Percentiles rank a stretch among this genome's conserved stretches.
Evolutionary conservation across 2,329 filamentous ascomycete genomes (phyloP).

Genomic region (Incumbomyces lentus): DNA sequence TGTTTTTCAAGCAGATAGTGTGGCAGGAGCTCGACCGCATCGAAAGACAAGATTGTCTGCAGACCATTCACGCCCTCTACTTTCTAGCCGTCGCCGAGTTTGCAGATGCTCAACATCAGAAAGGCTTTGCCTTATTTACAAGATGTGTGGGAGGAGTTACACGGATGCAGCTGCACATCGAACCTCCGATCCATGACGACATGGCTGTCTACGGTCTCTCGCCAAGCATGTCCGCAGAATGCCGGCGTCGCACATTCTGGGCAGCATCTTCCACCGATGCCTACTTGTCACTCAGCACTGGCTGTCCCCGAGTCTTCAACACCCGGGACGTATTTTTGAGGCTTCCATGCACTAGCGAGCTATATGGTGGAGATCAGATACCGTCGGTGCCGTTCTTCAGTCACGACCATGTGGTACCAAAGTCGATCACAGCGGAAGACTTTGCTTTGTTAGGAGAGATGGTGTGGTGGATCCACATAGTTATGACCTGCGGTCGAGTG

Average conservation of each 20-base stretch:
- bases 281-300: conserved; percentile 49
- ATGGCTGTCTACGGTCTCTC: conserved; percentile 48
- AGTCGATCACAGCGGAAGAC: not conserved
- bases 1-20: conserved; percentile 45
- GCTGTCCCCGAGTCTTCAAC: conserved; percentile 46
- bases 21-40: conserved; percentile 45
- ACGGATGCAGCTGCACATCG: conserved; percentile 53
- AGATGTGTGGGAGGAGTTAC: conserved; percentile 51
- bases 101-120: conserved; percentile 47
- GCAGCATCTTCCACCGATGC: conserved; percentile 60
- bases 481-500: conserved; percentile 16
- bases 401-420: conserved; percentile 3
- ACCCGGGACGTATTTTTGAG: conserved; percentile 57
- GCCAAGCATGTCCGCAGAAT: conserved; percentile 51
- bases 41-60: conserved; percentile 46
- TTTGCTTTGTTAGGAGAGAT: conserved; percentile 10
- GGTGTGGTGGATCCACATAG: conserved; percentile 16
- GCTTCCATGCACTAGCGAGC: conserved; percentile 51
- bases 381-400: conserved; percentile 51
- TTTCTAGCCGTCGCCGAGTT: conserved; percentile 58
- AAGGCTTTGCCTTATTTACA: conserved; percentile 55
- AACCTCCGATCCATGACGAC: conserved; percentile 27
- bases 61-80: conserved; percentile 58
- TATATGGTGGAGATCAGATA: conserved; percentile 52
- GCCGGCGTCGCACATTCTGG: conserved; percentile 62